A percentile compares a stretch with the other conserved stretches of the same genome.
These are phyloP conservation scores for Cenococcum geophilum DNA, from an alignment of 495 filamentous ascomycete genomes.

Conservation along the genomic window DNA sequence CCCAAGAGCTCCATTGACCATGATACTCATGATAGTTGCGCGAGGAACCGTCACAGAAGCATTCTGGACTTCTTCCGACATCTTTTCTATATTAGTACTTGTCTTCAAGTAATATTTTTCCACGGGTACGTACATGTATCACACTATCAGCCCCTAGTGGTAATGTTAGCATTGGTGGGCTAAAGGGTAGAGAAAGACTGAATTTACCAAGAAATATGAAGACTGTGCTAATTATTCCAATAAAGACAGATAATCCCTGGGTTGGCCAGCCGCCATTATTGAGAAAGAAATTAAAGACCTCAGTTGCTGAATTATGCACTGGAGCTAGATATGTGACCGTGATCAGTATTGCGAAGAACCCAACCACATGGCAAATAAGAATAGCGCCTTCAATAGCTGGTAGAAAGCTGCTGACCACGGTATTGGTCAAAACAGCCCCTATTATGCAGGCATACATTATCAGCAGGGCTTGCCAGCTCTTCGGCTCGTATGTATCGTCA, in stretches of 20 bases:
- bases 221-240: conserved; percentile 50
- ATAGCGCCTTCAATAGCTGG: conserved; percentile 53
- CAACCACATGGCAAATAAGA: conserved; percentile 53
- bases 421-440: conserved; percentile 51
- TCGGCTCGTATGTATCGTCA: conserved; percentile 40
- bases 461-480: conserved; percentile 54
- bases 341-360: conserved; percentile 56
- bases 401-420: conserved; percentile 45
- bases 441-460: conserved; percentile 47
- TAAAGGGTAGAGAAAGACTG: not conserved
- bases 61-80: conserved; percentile 32
- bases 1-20: conserved; percentile 30
- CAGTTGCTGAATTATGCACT: conserved; percentile 39
- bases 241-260: conserved; percentile 46
- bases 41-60: conserved; percentile 22
- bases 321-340: conserved; percentile 48
- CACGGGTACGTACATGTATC: too few relatives aligned
- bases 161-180: not conserved
- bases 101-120: too few relatives aligned
- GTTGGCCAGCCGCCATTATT: conserved; percentile 51
- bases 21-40: conserved; percentile 28
- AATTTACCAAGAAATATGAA: conserved; percentile 35
- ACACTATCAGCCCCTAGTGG: too few relatives aligned
- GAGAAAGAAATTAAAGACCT: conserved; percentile 48
- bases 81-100: conserved; percentile 5